These are phyloP conservation scores for Emergomyces pasteurianus DNA, from an alignment of 2,329 filamentous ascomycete genomes.

Conservation along the genomic window DNA sequence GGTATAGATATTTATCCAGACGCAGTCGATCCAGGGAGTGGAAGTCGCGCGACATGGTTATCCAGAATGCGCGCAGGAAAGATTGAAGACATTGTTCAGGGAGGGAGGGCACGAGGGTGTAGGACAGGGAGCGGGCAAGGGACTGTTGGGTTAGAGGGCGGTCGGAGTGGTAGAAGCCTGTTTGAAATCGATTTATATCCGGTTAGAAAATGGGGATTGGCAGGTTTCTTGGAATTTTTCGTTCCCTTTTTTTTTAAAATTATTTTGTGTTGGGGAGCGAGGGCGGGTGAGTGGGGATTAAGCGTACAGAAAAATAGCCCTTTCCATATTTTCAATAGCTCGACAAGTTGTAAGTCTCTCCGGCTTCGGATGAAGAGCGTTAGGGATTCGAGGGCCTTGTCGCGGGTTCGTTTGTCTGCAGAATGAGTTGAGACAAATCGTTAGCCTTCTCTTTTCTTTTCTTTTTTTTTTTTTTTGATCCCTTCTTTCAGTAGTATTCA, in stretches of 20 bases:
- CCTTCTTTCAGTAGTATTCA: background rate
- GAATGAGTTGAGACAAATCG: background rate
- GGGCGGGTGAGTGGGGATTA: constrained; percentile 50
- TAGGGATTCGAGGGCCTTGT: constrained; percentile 64
- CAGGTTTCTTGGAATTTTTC: background rate
- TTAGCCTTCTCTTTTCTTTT: background rate
- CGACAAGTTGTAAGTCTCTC: constrained; percentile 50
- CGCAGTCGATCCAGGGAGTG: constrained; percentile 59
- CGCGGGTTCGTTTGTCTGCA: constrained; percentile 64
- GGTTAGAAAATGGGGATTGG: background rate
- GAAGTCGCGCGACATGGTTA: constrained; percentile 58
- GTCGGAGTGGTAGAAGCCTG: constrained; percentile 84
- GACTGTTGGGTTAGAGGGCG: constrained; percentile 76
- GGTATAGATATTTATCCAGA: constrained; percentile 85
- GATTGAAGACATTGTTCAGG: constrained; percentile 35
- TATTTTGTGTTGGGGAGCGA: constrained; percentile 42
- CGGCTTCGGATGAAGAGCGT: constrained; percentile 61
- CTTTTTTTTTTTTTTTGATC: too few species aligned
- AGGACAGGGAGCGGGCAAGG: constrained; percentile 66
- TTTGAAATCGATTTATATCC: background rate
- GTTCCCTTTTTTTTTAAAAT: background rate
- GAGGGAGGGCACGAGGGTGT: constrained; percentile 49
- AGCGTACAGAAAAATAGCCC: constrained; percentile 70
- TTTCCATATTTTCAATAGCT: constrained; percentile 85
- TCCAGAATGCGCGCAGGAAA: constrained; percentile 56